Evolutionary conservation across 164 flowering plant genomes (phyloP), one percentile per base, ranked within the genome.

Genomic region (Vitis vinifera): DNA sequence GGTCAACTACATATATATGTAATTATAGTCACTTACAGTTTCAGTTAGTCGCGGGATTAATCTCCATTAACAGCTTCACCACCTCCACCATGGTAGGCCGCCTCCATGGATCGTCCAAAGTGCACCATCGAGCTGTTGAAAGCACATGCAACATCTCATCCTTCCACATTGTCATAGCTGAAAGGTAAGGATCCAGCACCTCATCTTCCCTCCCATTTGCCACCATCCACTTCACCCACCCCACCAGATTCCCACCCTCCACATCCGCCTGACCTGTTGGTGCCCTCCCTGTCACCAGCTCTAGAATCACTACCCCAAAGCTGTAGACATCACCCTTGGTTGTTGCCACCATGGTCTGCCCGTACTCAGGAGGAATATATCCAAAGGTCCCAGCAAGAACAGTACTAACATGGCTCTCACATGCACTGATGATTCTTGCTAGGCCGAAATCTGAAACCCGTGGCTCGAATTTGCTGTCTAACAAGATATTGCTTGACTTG

Each of bases 211-310:
- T 75, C 6, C 79, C 80, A 55, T 44, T 75, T 3, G 71, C 84
- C 19, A 63, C 69, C 91, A 85, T 83, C 78, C 83, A 68, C 70
- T 88, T 80, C 59, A 83, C 86, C 93, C 91, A 89, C 2, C 93
- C 93, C n/a, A 89, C 93, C 65, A 89, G 78, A 75, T 89, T 89
- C 8, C 89, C 89, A 0, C 90, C 92, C 66, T 87, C 90, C 17
- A 68, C 68, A 19, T 88, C 92, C 6, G 84, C 78, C 74, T 88
- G 90, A 11, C 90, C 92, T 3, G 81, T 84, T 0, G 92, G 87
- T 6, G 83, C 85, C 17, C 84, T 64, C 37, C 92, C 90, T 0
- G 90, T 88, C 15, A 86, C 75, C 53, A 88, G 72, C 76, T 88
- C 92, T 65, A 87, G 67, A 83, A 87, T 78, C 67, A 88, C 89